Evolutionary conservation across 176 grass and related monocot genomes (phyloP).

Genomic region (Microstegium vimineum): DNA sequence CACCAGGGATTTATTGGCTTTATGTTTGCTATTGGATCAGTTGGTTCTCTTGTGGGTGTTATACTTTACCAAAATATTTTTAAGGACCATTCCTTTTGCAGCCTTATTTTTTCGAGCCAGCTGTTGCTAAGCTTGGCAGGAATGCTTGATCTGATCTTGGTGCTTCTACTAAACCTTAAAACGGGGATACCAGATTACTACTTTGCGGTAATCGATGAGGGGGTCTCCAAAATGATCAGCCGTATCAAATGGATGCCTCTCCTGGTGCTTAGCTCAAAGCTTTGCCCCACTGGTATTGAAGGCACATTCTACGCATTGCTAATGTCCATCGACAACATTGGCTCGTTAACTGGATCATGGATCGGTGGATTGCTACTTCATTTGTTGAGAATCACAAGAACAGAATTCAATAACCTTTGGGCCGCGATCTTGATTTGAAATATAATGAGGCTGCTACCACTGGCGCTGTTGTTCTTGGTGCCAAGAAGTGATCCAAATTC

Average conservation of each 20-base stretch:
- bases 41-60: conserved; percentile 69
- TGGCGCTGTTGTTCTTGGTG: conserved; percentile 67
- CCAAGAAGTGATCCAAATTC: conserved; percentile 60
- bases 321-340: conserved; percentile 85
- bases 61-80: conserved; percentile 79
- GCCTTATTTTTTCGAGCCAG: conserved; percentile 72
- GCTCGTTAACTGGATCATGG: conserved; percentile 60
- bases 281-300: conserved; percentile 75
- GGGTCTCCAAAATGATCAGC: conserved; percentile 68
- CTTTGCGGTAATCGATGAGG: conserved; percentile 78
- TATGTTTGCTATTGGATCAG: conserved; percentile 71
- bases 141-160: conserved; percentile 77
- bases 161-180: conserved; percentile 68
- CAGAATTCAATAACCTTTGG: conserved; percentile 81
- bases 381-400: conserved; percentile 70
- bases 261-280: conserved; percentile 76
- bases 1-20: conserved; percentile 73
- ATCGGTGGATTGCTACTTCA: conserved; percentile 68
- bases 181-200: conserved; percentile 76
- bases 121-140: conserved; percentile 63
- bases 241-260: conserved; percentile 87
- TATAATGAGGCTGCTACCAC: conserved; percentile 57
- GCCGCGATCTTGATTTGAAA: conserved; percentile 67
- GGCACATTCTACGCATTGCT: conserved; percentile 80
- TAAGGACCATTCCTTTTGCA: conserved; percentile 53